Percentiles rank a stretch among this genome's conserved stretches.
Evolutionary conservation across 768 basidiomycete species (phyloP).

Genomic region (Lactarius deliciosus): DNA sequence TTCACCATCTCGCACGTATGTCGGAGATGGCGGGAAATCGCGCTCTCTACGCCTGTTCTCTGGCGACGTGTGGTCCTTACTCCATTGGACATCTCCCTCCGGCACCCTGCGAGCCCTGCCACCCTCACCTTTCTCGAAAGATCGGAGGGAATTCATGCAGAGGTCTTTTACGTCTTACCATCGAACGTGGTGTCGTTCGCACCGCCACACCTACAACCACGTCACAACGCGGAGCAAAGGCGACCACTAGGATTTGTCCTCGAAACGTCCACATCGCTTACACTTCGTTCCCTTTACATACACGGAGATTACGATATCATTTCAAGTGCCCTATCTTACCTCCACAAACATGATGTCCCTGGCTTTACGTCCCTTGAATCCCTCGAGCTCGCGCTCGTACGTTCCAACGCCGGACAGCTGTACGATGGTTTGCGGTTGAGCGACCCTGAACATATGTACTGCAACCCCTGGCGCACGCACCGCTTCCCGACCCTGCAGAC

Average conservation of each 20-base stretch:
- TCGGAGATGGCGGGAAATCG: constrained; percentile 23
- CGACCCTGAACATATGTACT: not conserved
- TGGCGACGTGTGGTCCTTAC: constrained; percentile 25
- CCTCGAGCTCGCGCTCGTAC: constrained; percentile 14
- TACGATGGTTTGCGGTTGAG: constrained; percentile 8
- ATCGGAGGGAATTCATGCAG: constrained; percentile 6
- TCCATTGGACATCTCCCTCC: not conserved
- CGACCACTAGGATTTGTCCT: not conserved
- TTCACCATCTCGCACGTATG: constrained; percentile 27
- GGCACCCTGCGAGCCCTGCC: constrained; percentile 3
- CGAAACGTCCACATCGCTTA: constrained; percentile 8
- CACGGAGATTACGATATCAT: constrained; percentile 14
- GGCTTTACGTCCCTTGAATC: constrained; percentile 17
- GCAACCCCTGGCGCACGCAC: constrained; percentile 12
- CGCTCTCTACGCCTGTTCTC: constrained; percentile 23
- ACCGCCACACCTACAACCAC: not conserved
- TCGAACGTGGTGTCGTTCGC: not conserved
- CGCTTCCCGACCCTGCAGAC: constrained; percentile 21
- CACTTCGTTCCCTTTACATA: constrained; percentile 9
- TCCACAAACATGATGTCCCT: constrained; percentile 6
- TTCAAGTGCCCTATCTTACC: constrained; percentile 10
- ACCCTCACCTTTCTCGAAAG: constrained; percentile 12
- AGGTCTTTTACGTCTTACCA: constrained; percentile 13
- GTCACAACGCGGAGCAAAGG: not conserved
- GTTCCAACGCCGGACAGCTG: not conserved